phyloP scores from a whole-genome alignment of 2,329 filamentous ascomycete species.

The Trichoderma gracile region DNA sequence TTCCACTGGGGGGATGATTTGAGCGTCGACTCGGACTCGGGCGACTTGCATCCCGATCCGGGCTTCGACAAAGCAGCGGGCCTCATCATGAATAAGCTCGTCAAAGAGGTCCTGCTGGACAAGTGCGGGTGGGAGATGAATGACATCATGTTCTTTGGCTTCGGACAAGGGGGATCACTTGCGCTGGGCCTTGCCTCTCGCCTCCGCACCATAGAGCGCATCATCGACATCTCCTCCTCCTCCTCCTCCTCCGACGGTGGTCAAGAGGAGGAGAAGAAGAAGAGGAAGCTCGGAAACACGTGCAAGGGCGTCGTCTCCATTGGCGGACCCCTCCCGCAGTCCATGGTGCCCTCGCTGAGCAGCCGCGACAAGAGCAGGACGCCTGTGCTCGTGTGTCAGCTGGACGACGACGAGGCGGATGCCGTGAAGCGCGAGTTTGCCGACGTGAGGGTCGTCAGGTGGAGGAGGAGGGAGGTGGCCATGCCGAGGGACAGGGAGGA shows the following conservation, averaged over 20 bases:
- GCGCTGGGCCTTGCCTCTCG: slow-evolving; percentile 58
- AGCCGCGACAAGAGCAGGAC: slow-evolving; percentile 59
- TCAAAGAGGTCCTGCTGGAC: slow-evolving; percentile 52
- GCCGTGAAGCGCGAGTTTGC: slow-evolving; percentile 65
- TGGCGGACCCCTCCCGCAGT: slow-evolving; percentile 59
- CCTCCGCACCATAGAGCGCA: slow-evolving; percentile 40
- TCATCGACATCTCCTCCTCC: slow-evolving; percentile 36
- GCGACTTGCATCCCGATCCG: slow-evolving; percentile 61
- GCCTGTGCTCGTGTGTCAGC: slow-evolving; percentile 60
- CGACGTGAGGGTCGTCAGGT: slow-evolving; percentile 66
- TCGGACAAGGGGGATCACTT: slow-evolving; percentile 66
- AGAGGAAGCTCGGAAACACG: slow-evolving; percentile 25
- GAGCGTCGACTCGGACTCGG: slow-evolving; percentile 50
- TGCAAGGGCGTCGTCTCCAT: slow-evolving; percentile 64
- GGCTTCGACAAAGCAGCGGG: slow-evolving; percentile 55
- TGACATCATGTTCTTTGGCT: slow-evolving; percentile 66
- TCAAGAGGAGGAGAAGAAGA: neutral
- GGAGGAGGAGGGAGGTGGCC: slow-evolving; percentile 68
- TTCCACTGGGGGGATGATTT: slow-evolving; percentile 72
- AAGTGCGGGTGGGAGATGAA: slow-evolving; percentile 60
- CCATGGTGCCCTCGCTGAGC: slow-evolving; percentile 50
- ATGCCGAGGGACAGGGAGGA: slow-evolving; percentile 86
- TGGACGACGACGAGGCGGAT: slow-evolving; percentile 65
- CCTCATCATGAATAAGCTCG: slow-evolving; percentile 52
- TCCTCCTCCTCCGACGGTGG: neutral